phyloP scores from a whole-genome alignment of 2,329 filamentous ascomycete species.

The Claviceps capensis region DNA sequence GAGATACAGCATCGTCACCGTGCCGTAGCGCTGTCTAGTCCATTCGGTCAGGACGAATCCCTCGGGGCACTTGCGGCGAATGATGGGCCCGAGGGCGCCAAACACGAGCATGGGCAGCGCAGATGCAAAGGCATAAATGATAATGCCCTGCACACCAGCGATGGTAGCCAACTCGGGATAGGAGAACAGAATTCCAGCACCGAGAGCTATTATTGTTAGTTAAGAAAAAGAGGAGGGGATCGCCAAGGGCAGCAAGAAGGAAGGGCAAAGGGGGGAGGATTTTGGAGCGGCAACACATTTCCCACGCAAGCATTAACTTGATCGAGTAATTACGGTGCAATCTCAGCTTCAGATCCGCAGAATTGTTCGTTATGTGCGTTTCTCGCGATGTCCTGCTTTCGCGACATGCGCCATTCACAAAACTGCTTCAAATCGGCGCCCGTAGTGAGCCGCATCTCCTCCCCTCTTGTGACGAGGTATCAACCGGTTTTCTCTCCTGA shows the following conservation, averaged over 20 bases:
- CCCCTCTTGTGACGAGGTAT: conserved; percentile 8
- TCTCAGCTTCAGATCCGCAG: conserved; percentile 65
- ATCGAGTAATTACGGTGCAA: conserved; percentile 93
- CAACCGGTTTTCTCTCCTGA: background rate
- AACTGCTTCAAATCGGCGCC: conserved; percentile 52
- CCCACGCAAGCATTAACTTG: conserved; percentile 99
- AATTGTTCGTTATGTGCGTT: conserved; percentile 1
- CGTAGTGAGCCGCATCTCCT: conserved; percentile 64
- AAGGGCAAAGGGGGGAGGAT: conserved; percentile 16
- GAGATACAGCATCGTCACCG: conserved; percentile 55
- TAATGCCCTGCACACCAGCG: conserved; percentile 61
- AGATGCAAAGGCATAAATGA: conserved; percentile 63
- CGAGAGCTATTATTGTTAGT: conserved; percentile 53
- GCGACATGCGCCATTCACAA: conserved; percentile 35
- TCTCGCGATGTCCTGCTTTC: background rate
- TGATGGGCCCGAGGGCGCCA: conserved; percentile 60
- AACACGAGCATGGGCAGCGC: conserved; percentile 62
- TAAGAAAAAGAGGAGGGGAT: conserved; percentile 9
- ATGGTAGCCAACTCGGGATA: conserved; percentile 73
- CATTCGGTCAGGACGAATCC: conserved; percentile 78
- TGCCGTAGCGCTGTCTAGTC: conserved; percentile 66
- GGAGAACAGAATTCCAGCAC: conserved; percentile 70
- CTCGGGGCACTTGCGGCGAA: conserved; percentile 66
- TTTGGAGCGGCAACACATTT: conserved; percentile 82
- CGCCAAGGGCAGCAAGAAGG: background rate